Evolutionary conservation across 805 yeast genomes (phyloP), one percentile per base, ranked within the genome.

Genomic region (Candida maltosa): DNA sequence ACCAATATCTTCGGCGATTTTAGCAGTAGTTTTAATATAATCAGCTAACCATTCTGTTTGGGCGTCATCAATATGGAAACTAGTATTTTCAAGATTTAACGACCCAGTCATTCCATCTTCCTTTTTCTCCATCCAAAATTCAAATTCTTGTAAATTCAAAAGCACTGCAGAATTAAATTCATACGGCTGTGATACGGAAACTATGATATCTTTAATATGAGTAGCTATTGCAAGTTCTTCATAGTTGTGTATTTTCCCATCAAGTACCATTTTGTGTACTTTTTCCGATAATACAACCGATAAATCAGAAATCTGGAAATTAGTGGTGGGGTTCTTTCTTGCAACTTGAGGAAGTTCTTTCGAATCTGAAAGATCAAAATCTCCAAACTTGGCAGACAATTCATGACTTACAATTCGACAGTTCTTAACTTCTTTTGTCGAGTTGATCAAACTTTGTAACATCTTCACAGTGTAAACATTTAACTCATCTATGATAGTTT

Each of bases 401-500:
- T 49, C 49, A 0, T 83, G 83, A 3, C 75, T 46, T 1, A 73
- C 69, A 6, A 81, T 37, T 21, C 82, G 60, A 8, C 74, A 10
- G 39, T 72, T 78, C 17, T 52, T 48, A 5, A 69, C 62, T n/a
- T 54, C 45, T 1, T 69, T 58, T 1, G 56, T 43, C 2, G 62
- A 56, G 4, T 46, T 37, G 29, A 70, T 48, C 16, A 60, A 52
- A 6, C 33, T 34, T 17, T 64, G 58, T 17, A 85, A 54, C 6
- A 62, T 58, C 22, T 58, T 54, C 9, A 85, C 65, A 2, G 83
- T 73, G 7, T 76, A 75, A 12, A 75, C 54, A 40, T 89, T 94
- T 11, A 87, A 57, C 12, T 54, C 53, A 53, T 89, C 96, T 46
- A 88, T 60, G 4, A 78, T 63, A 9, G 69, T 63, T 7, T 69